These are phyloP conservation scores for Pelargonium fulgidum DNA, from an alignment of 441 rosid genomes.

Conservation along the genomic window DNA sequence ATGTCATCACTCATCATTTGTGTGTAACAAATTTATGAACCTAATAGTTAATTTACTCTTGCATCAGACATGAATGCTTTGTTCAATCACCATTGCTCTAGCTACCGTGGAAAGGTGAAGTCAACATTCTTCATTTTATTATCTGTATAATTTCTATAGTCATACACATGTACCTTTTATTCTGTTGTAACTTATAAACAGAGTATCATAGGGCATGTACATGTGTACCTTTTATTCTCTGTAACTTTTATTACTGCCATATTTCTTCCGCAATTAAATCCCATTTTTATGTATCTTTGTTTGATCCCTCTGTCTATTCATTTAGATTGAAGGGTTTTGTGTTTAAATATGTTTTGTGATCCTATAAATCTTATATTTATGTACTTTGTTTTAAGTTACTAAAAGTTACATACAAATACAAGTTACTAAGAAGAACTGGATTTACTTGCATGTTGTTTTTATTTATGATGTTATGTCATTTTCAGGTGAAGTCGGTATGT, in stretches of 20 bases:
- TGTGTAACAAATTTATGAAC: background rate
- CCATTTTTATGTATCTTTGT: background rate
- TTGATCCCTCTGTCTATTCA: background rate
- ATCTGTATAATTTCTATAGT: constrained; percentile 6
- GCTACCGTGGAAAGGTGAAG: constrained; percentile 78
- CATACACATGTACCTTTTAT: background rate
- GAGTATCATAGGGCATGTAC: background rate
- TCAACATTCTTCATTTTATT: constrained; percentile 10
- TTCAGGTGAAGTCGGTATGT: constrained; percentile 58
- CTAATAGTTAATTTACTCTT: background rate
- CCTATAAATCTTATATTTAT: background rate
- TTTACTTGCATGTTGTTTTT: constrained; percentile 10
- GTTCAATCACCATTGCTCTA: constrained; percentile 59
- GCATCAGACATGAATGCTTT: constrained; percentile 68
- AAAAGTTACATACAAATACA: too few species aligned
- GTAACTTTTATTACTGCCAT: background rate
- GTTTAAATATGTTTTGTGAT: background rate
- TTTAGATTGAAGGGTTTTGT: background rate
- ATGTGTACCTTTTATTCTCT: background rate
- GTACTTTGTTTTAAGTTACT: too few species aligned
- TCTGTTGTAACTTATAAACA: background rate
- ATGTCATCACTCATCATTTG: background rate
- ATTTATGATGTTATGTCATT: constrained; percentile 5
- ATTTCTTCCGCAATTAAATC: background rate
- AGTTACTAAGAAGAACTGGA: background rate